phyloP scores from a whole-genome alignment of 2,329 filamentous ascomycete species.

The Diaporthe velutina region DNA sequence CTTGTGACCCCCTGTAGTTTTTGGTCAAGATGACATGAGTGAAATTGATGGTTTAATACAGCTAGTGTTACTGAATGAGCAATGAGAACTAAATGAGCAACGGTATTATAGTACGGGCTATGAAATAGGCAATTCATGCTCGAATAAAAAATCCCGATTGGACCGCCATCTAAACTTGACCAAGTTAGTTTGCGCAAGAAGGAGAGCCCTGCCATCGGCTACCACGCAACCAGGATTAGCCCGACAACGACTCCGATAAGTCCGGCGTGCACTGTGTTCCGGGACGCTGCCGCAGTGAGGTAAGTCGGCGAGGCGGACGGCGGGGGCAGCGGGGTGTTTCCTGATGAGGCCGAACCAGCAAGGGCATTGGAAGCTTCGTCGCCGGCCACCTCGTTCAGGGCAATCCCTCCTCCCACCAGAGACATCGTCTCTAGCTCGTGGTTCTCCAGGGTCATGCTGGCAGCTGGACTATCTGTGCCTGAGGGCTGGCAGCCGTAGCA shows the following conservation, averaged over 20 bases:
- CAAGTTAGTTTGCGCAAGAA: constrained; percentile 9
- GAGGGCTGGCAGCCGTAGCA: constrained; percentile 44
- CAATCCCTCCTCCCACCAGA: background rate
- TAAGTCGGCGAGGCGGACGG: constrained; percentile 12
- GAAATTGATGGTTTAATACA: constrained; percentile 19
- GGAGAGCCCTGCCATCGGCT: background rate
- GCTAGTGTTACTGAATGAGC: background rate
- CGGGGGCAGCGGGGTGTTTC: background rate
- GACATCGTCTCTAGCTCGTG: constrained; percentile 29
- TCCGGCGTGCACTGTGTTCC: background rate
- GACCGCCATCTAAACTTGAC: constrained; percentile 5
- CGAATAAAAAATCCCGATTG: background rate
- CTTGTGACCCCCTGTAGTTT: background rate
- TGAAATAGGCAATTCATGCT: constrained; percentile 16
- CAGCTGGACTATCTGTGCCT: background rate
- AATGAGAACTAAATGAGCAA: constrained; percentile 27
- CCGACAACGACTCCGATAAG: background rate
- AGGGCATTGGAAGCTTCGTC: background rate
- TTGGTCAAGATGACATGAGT: background rate
- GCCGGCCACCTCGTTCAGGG: background rate
- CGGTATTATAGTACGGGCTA: constrained; percentile 5
- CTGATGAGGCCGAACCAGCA: background rate
- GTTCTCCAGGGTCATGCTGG: constrained; percentile 24
- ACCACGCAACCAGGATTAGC: constrained; percentile 23
- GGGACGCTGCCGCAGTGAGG: constrained; percentile 32